phyloP scores from a whole-genome alignment of 345 rosid genomes.

The Litchi chinensis region DNA sequence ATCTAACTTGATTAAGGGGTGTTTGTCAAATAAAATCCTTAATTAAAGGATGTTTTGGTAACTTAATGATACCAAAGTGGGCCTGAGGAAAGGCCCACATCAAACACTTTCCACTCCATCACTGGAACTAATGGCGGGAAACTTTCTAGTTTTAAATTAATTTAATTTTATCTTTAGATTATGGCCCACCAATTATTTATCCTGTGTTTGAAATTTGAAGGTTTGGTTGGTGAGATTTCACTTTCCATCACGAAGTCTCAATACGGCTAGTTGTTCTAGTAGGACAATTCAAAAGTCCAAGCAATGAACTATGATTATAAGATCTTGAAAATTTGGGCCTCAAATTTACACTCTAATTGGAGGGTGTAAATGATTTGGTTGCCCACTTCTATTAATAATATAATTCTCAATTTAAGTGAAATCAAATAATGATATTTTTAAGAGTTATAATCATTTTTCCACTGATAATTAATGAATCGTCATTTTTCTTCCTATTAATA shows the following conservation, averaged over 20 bases:
- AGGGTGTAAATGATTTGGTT: neutral
- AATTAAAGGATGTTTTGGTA: neutral
- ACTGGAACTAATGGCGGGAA: neutral
- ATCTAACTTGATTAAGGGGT: too few species aligned
- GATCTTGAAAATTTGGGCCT: neutral
- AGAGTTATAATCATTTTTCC: too few species aligned
- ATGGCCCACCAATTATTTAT: neutral
- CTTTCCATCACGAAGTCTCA: neutral
- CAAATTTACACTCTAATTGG: neutral
- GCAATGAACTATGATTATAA: too few species aligned
- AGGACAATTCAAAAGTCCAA: too few species aligned
- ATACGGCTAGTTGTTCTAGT: neutral
- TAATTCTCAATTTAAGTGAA: too few species aligned
- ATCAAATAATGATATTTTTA: too few species aligned
- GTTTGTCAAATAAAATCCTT: too few species aligned
- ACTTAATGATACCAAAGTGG: neutral
- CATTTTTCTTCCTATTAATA: too few species aligned
- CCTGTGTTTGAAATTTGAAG: neutral
- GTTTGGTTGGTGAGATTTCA: constrained; percentile 3
- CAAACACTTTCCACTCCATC: too few species aligned
- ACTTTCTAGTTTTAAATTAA: neutral
- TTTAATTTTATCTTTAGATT: neutral
- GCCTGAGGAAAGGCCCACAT: neutral
- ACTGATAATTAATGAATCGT: too few species aligned
- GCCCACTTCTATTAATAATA: neutral